These are phyloP conservation scores for Lipomyces spencermartinsiae DNA, from an alignment of 805 yeast genomes.

Conservation along the genomic window DNA sequence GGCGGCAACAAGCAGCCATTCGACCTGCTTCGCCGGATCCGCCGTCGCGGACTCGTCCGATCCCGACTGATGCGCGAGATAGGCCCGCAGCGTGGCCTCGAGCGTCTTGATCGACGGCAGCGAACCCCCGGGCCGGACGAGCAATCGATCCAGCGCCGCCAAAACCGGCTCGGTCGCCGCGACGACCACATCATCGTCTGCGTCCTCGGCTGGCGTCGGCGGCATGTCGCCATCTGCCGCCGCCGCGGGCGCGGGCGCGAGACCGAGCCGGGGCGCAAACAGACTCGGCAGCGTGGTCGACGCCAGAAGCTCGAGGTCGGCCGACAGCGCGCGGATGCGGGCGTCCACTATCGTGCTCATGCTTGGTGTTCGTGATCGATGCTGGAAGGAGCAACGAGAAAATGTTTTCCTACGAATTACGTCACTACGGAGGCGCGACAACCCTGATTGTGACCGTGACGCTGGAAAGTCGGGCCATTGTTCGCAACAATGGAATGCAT, in stretches of 20 bases:
- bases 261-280: conserved; percentile 18
- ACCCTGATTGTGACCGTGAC: too few relatives aligned
- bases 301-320: conserved; percentile 28
- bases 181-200: not conserved
- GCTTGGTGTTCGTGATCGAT: not conserved
- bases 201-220: conserved; percentile 1
- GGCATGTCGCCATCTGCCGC: conserved; percentile 8
- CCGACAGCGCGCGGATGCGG: conserved; percentile 25
- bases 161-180: conserved; percentile 24
- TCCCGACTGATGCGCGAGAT: not conserved
- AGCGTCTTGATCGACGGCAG: conserved; percentile 23
- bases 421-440: not conserved
- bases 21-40: conserved; percentile 37
- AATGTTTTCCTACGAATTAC: not conserved
- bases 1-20: conserved; percentile 46
- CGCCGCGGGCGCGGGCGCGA: conserved; percentile 8
- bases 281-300: conserved; percentile 31
- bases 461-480: too few relatives aligned
- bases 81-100: conserved; percentile 10
- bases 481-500: too few relatives aligned
- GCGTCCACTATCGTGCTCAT: conserved; percentile 32
- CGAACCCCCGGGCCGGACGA: conserved; percentile 28
- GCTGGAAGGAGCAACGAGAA: not conserved
- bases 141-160: conserved; percentile 17
- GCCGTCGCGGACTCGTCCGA: conserved; percentile 19